Base-by-base conservation (phyloP, 2,329 filamentous ascomycete species). In the Zalaria sp. region DNA sequence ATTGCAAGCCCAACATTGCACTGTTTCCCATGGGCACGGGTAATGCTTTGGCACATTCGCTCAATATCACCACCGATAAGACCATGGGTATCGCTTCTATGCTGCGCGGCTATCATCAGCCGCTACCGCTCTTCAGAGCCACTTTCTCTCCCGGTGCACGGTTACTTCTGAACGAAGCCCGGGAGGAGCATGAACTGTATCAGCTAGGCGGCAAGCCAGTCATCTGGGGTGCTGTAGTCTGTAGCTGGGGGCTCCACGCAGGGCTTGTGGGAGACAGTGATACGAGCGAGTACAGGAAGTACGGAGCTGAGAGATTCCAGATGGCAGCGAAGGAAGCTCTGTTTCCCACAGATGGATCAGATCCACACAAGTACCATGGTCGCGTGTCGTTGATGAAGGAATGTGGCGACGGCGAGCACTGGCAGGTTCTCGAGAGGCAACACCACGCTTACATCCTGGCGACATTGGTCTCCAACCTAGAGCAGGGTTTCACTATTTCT, bases 191-290 rank as follows among this genome's bases (percentile, higher is more conserved):
- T 34, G 46, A 50, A 5, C 49, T 62, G 3, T 49, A 59, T 2
- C 0, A 40, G 43, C 51, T 59, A 28, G 53, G 59, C 25, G 55
- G 49, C 39, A 52, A 46, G 1, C 57, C 57, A 1, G 51, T 51
- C 1, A 53, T 72, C 2, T 73, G 82, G 52, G 88, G 86, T 26
- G 82, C 81, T 25, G 85, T 95, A 25, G 88, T 96, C 2, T 81
- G 80, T 36, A 91, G 83, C 58, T 93, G 93, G 73, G 89, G 83
- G 18, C 77, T 96, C 54, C 89, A 96, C 55, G 84, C 88, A 27
- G 79, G 81, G 35, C 71, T 96, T 3, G 86, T 96, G 25, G 87
- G 84, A 51, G 87, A 95, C 64, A 91, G 83, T 59, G 89, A 96
- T 59, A 93, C 88, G 0, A 67, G 75, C 0, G 81, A 77, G 49